phyloP scores from a whole-genome alignment of 139 green algal genomes.

The Zygnema circumcarinatum region DNA sequence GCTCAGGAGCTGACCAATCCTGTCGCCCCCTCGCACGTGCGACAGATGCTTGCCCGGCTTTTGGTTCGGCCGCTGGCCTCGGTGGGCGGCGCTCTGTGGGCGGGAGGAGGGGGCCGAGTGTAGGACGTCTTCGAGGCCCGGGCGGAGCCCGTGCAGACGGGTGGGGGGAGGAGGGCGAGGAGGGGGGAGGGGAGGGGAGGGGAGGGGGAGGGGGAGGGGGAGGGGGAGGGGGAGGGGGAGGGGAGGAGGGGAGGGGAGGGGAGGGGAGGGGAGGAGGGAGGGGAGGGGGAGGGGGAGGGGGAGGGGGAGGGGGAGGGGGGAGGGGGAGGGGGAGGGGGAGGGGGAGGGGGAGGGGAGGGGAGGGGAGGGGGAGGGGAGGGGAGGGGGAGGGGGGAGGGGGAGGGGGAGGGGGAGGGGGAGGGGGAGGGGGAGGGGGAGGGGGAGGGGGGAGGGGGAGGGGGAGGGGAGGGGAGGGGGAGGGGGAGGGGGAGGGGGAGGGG shows the following conservation, averaged over 20 bases:
- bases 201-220: slow-evolving; percentile 14
- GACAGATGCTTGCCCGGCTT: no score
- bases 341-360: background rate
- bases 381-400: background rate
- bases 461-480: background rate
- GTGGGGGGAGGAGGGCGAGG: no score
- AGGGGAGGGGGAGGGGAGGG: background rate
- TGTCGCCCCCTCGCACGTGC: no score
- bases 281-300: background rate
- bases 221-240: slow-evolving; percentile 8
- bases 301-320: background rate
- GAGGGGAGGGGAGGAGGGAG: background rate
- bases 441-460: background rate
- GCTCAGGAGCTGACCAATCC: no score
- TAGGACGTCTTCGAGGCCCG: no score
- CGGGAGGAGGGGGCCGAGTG: no score
- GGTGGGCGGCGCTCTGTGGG: no score
- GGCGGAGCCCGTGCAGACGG: no score
- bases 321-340: background rate
- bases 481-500: background rate
- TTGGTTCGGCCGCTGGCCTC: no score
- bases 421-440: background rate
- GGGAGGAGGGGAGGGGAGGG: background rate
- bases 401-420: background rate
- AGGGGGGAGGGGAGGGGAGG: no score